Base-by-base conservation (phyloP, 2,329 filamentous ascomycete genomes). In the Colletotrichum karsti region DNA sequence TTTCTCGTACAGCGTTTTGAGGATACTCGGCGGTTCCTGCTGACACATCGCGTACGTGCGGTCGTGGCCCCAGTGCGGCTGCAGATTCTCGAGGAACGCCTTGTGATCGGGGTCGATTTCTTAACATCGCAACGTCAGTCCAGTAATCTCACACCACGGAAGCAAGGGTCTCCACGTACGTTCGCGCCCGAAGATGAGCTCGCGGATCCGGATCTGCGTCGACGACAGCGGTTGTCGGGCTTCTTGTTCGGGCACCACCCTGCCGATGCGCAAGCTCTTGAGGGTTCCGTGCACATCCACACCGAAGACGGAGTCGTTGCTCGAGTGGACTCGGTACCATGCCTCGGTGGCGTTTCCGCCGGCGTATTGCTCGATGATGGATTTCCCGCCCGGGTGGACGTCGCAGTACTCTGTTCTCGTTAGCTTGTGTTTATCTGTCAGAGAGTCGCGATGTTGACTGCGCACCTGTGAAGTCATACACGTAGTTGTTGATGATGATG, bases 391-490 rank as follows among this genome's bases (percentile, higher is more conserved):
- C 7, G 59, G 55, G n/a, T 65, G 62, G 26, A 65, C 20, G 24
- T 62, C 30, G 30, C 20, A 26, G 20, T 61, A 62, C 1, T 51
- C 63, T 56, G 8, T 8, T 20, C 1, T 2, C 9, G 50, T 57
- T 20, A 56, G 51, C 5, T 28, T 2, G 5, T 22, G n/a, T 33
- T 3, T n/a, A 4, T 26, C 12, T 7, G 0, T 15, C 22, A 3
- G 20, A 7, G 1, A n/a, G n/a, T n/a, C n/a, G n/a, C 4, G 6
- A 39, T 4, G 0, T 7, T 12, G n/a, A 3, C 7, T n/a, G 10
- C 15, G 28, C 44, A 66, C 63, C 46, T 7, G 63, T 67, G n/a
- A 67, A 18, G 51, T 67, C 63, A 50, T 67, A 67, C 0, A 67
- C 63, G 13, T n/a, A 2, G 39, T n/a, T 50, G 26, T 56, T 26